Evolutionary conservation across 805 yeast genomes (phyloP), one percentile per base, ranked within the genome.

Genomic region (Lipomyces sp.): DNA sequence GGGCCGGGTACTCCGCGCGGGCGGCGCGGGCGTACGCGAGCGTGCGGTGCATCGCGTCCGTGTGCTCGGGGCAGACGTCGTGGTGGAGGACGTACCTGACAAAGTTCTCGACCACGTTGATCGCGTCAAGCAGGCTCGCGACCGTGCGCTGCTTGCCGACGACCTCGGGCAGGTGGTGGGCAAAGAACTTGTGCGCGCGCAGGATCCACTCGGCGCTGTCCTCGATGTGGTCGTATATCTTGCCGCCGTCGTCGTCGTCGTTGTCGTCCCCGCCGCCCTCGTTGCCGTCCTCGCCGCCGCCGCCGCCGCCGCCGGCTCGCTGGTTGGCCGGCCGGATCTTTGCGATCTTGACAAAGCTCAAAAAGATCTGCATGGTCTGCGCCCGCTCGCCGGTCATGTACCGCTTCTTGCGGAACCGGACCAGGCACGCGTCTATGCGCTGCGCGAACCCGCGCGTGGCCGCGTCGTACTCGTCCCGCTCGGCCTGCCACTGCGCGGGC

Each of bases 1-100:
- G 26, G 8, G 29, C 38, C 11, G 45, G 45, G 13, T 29, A 31
- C 26, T 42, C 45, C 14, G 14, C 14, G 22, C 38, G 38, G 18
- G 45, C 35, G 0, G 21, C 11, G 3, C 19, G 13, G 38, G 36
- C 14, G 19, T 21, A n/a, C 13, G n/a, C 11, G 13, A 33, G 4
- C 7, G 45, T 42, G 11, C 14, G 14, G 8, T 16, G 10, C 6
- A 42, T 22, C 21, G 45, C 45, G 29, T 37, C 19, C 8, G 11
- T 42, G 10, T 21, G 31, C 16, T 32, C 45, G 8, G 45, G 38
- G 36, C 37, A 42, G n/a, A 42, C 29, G 26, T 42, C 38, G 45
- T 42, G 45, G 13, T 29, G 18, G 14, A 42, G 28, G 7, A 39
- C 42, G 10, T 39, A 39, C 3, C 42, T 31, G 32, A 26, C 16